Base-by-base conservation (phyloP, 176 grass and related monocot genomes). In the Cenchrus fungigraminus region DNA sequence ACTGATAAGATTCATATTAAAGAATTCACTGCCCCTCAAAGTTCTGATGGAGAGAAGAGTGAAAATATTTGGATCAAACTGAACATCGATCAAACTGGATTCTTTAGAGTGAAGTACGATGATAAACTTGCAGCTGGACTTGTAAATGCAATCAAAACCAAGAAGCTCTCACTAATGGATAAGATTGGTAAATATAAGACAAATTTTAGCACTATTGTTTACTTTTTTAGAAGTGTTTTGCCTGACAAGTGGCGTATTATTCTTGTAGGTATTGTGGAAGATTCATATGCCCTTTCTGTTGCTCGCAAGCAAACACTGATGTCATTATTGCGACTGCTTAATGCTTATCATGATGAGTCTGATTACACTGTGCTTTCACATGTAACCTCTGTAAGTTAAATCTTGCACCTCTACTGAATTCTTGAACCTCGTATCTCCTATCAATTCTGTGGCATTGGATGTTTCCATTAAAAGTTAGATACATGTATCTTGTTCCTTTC, bases 21-120 rank as follows among this genome's bases (percentile, higher is more conserved):
- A 58, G 81, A 91, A 12, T 59, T 82, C 13, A n/a, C 78, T 63
- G 71, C 53, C 44, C 83, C 78, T 80, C 49, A 78, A 70, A 51
- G 29, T 84, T 78, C 45, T 25, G 65, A 84, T 43, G 44, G 77
- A 72, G 87, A 67, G 71, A 87, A 85, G 37, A 40, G 37, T 40
- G 37, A 40, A 81, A 64, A 54, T 17, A 84, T 71, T 76, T 98
- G 93, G 96, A 85, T 98, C 74, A 98, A 98, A 87, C 44, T 98
- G 85, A 98, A 98, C 71, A 82, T 88, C 10, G 70, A 95, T 68
- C 96, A 95, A 87, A 95, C 88, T 78, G 91, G 96, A 64, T 98
- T 98, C 84, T 98, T 94, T 66, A 84, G 96, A 79, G 91, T 95
- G 46, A 94, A 95, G 72, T 98, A 98, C 82, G 96, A 98, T 89